Evolutionary conservation across 805 yeast species (phyloP), one percentile per base, ranked within the genome.

Genomic region (Teunomyces aglyptinius): DNA sequence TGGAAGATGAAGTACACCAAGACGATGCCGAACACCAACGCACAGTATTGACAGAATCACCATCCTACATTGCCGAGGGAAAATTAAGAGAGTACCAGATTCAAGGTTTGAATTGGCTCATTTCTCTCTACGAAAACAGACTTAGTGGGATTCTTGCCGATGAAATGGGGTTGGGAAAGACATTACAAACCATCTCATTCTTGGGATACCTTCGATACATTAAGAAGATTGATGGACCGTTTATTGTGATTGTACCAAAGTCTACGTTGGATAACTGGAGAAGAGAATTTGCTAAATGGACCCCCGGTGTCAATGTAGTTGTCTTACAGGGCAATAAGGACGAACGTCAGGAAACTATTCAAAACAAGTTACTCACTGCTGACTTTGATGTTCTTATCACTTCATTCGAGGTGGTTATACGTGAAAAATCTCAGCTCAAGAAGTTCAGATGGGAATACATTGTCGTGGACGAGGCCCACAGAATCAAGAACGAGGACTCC

Each of bases 121-220:
- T 92, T 15, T 82, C 95, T 0, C 68, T 92, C 29, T 88, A 90
- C 63, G 96, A 91, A 55, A 89, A 92, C 65, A 80, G 86, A 56
- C 76, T 92, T 38, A 86, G 96, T 7, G 99, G 99, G 16, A 94
- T 92, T 39, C 70, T 92, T 42, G 99, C 99, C 10, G 99, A 92
- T 68, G 99, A 92, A 64, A 92, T 94, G 99, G 99, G 99, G 2
- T 75, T 92, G 34, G 99, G 99, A 47, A 92, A 92, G 66, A 92
- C 99, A 4, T 71, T 94, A 47, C 99, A 92, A 67, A 92, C 98
- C 0, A 89, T 92, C 40, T 81, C 98, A 1, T 94, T 92, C 57
- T 69, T 92, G 41, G 98, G 97, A 0, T 89, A 87, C 62, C 67
- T 94, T 49, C 78, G 97, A 52, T 89, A 89, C 60, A 73, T 83